Evolutionary conservation across 768 basidiomycete genomes (phyloP), one percentile per base, ranked within the genome.

Genomic region (Royoungia palumana): DNA sequence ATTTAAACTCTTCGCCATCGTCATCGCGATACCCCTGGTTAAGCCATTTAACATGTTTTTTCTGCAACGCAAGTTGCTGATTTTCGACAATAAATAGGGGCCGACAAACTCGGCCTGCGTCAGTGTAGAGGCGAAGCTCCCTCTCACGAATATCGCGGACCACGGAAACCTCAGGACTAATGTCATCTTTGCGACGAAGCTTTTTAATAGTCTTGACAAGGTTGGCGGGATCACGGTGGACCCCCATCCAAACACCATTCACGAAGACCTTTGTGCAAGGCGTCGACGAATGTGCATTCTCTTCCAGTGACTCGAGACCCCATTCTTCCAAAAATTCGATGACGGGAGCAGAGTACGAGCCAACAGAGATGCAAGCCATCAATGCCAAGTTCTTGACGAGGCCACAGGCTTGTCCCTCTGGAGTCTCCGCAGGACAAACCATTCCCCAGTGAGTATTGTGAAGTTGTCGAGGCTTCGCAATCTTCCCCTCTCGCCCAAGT

Each of bases 401-500:
- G 71, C 96, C 96, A 71, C 96, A 99, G 52, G 96, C 96, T 68
- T 98, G 96, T 39, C 96, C 96, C 82, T 99, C 96, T 2, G 96
- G 96, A 4, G 96, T 99, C 69, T 99, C 96, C 34, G 96, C 96
- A 36, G 96, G 96, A 64, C 96, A 99, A 17, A 99, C 96, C 96
- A 99, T 98, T 32, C 96, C 96, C 96, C 96, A 99, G 61, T 99
- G 96, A 1, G 96, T 97, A 62, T 99, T 99, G 69, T 99, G 96
- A 47, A 99, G 75, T 61, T 99, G 96, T 60, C 96, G 96, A 48
- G 96, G 96, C 67, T 98, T 98, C 39, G 96, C 96, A 51, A 98
- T 98, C 73, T 99, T 99, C 48, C 94, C 94, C 68, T 98, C 96
- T 50, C 96, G 87, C 47, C 96, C 96, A 41, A 99, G 82, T 2